Base-by-base conservation (phyloP, 805 yeast species). In the Ogataea ganodermae region DNA sequence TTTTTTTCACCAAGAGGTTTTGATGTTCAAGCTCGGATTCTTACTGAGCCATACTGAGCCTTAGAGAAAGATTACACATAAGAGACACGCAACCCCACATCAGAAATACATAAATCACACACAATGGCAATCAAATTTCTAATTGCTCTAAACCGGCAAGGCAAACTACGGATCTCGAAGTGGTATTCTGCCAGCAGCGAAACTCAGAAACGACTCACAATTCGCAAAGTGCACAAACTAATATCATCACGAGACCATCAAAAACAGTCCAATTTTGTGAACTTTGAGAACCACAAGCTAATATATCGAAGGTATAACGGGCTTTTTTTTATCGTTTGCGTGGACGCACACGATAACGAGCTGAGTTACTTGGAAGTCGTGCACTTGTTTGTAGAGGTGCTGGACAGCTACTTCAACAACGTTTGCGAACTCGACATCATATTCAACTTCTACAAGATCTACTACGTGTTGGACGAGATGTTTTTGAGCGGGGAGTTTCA, bases 351-450 rank as follows among this genome's bases (percentile, higher is more conserved):
- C 9, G 97, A 90, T 61, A 89, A 87, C 60, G 97, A 90, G 61
- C 76, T 94, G 49, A 79, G 83, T 44, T 87, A 86, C 59, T 70
- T 94, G 43, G 96, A 94, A 51, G 81, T 87, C 22, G 81, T 92
- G 31, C 98, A 92, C 62, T 71, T 91, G 45, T 80, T 92, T 52
- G 97, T 92, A 16, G 97, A 94, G 67, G 81, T 89, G 7, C 70
- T 92, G 46, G 98, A 92, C 65, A 74, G 83, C 10, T 89, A 84
- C 63, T 92, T 92, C 60, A 85, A 89, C 54, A 89, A 84, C 59
- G 98, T 92, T 6, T 91, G 97, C 69, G 97, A 92, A 67, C 74
- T 92, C 56, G 98, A 92, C 64, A 75, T 94, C 47, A 95, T 94
- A 17, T 94, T 91, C 72, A 89, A 90, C 67, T 92, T 92, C 67